phyloP scores from a whole-genome alignment of 257 asterid species.

The Nicotiana tabacum region DNA sequence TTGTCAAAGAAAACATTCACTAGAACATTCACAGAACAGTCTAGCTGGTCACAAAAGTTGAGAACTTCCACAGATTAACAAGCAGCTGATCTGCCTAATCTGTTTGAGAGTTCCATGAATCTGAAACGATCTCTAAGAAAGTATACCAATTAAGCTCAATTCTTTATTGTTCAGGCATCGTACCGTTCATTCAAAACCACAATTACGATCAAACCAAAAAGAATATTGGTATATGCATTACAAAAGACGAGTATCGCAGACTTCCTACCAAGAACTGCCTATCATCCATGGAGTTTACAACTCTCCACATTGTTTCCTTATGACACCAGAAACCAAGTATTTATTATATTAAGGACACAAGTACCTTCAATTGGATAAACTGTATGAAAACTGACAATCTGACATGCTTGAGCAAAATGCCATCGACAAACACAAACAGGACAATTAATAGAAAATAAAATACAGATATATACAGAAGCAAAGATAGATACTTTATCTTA shows the following conservation, averaged over 20 bases:
- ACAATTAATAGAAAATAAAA: background rate
- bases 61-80: background rate
- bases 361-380: background rate
- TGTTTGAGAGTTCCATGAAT: background rate
- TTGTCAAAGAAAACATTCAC: background rate
- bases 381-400: background rate
- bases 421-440: background rate
- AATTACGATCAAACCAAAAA: background rate
- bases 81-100: background rate
- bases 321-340: conserved; percentile 1
- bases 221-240: background rate
- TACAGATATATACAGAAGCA: background rate
- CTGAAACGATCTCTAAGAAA: background rate
- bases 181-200: background rate
- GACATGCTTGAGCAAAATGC: background rate
- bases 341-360: background rate
- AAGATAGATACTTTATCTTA: background rate
- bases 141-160: background rate
- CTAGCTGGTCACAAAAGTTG: background rate
- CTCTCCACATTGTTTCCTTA: background rate
- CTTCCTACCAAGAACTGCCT: background rate
- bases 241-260: background rate
- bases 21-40: background rate
- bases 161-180: background rate
- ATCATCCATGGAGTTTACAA: background rate